Conservation (phyloP, 495 filamentous ascomycete genomes). For the Rhypophila decipiens region DNA sequence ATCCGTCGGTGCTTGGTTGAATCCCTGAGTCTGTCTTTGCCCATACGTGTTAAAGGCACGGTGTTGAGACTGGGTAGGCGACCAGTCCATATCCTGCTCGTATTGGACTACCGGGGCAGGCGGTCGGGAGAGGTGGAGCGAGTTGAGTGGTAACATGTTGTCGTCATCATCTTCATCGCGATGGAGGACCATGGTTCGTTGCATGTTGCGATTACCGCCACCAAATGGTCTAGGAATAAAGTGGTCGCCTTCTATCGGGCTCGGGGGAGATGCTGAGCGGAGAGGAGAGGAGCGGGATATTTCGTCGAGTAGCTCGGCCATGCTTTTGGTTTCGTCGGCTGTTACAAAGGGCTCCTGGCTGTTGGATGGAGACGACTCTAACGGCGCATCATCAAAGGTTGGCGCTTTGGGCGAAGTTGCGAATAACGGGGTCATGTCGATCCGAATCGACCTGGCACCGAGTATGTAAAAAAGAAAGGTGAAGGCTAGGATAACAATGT, state of each 20-base stretch:
- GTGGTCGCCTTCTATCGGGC: conserved; percentile 5
- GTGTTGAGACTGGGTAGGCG: conserved; percentile 53
- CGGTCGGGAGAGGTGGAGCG: conserved; percentile 7
- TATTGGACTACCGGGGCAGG: conserved; percentile 19
- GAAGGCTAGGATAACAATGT: conserved; percentile 51
- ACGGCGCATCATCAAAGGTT: neutral
- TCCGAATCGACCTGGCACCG: conserved; percentile 45
- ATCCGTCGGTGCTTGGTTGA: conserved; percentile 47
- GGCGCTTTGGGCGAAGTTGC: conserved; percentile 24
- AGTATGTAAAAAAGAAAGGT: conserved; percentile 48
- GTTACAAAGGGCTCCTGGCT: too few species aligned
- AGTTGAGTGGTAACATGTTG: conserved; percentile 9
- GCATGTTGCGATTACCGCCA: neutral
- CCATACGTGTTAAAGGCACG: conserved; percentile 41
- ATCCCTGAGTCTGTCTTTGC: conserved; percentile 45
- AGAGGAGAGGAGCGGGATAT: conserved; percentile 25
- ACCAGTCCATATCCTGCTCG: conserved; percentile 74
- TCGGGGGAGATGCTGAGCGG: conserved; percentile 29
- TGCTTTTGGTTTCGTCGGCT: conserved; percentile 22
- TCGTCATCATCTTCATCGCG: neutral
- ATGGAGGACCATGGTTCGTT: neutral
- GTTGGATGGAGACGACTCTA: neutral
- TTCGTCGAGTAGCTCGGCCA: conserved; percentile 38
- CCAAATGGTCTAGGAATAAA: neutral
- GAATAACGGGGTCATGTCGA: conserved; percentile 55